Evolutionary conservation across 768 basidiomycete genomes (phyloP).

Genomic region (Amyloporia xantha): DNA sequence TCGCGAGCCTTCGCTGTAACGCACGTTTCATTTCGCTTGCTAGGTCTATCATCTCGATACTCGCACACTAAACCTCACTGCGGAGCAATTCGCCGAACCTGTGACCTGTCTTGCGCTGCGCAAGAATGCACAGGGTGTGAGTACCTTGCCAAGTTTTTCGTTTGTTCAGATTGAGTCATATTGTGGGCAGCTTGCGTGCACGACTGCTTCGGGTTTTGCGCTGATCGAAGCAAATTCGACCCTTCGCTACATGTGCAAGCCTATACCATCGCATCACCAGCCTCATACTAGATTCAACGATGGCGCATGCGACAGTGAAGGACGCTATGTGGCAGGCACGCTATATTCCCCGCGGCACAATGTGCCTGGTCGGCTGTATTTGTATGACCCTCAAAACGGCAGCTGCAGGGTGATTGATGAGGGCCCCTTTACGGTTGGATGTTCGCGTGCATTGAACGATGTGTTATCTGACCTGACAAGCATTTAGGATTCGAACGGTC

Average conservation of each 20-base stretch:
- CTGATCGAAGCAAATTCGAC: constrained; percentile 36
- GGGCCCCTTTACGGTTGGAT: constrained; percentile 57
- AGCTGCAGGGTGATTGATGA: constrained; percentile 47
- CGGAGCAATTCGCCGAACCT: constrained; percentile 47
- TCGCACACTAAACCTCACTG: constrained; percentile 30
- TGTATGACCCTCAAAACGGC: constrained; percentile 46
- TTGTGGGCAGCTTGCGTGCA: constrained; percentile 46
- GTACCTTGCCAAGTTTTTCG: constrained; percentile 6
- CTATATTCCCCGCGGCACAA: constrained; percentile 41
- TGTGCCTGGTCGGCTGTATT: constrained; percentile 52
- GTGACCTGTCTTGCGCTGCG: constrained; percentile 55
- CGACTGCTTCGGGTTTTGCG: constrained; percentile 52
- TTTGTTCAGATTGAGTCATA: neutral
- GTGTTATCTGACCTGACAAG: constrained; percentile 6
- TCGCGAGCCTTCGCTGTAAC: neutral
- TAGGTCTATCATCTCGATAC: constrained; percentile 51
- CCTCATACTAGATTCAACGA: constrained; percentile 60
- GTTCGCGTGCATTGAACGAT: constrained; percentile 20
- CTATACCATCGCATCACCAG: constrained; percentile 36
- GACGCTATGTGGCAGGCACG: constrained; percentile 64
- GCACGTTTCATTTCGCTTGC: neutral
- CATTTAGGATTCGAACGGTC: constrained; percentile 51
- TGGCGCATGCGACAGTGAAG: constrained; percentile 58
- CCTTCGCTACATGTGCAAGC: constrained; percentile 44
- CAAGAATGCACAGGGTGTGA: constrained; percentile 38